A percentile compares a stretch with the other conserved stretches of the same genome.
These are phyloP conservation scores for Starmerella bombi DNA, from an alignment of 805 yeast species.

Conservation along the genomic window DNA sequence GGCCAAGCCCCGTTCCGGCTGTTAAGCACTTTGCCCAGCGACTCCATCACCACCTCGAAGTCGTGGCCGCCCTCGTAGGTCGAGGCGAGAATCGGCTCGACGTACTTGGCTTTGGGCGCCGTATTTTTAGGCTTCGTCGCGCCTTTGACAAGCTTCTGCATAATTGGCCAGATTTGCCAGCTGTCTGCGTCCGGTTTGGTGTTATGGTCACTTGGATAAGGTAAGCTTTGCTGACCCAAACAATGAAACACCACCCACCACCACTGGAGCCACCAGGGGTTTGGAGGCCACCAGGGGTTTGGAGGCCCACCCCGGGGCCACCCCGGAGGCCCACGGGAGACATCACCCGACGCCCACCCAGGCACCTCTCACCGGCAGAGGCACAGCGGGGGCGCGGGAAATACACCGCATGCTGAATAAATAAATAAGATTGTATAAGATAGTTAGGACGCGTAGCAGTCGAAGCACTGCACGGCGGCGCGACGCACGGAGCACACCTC, in stretches of 20 bases:
- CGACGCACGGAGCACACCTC: constrained; percentile 18
- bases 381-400: too few relatives aligned
- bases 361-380: too few relatives aligned
- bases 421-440: not conserved
- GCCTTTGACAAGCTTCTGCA: constrained; percentile 24
- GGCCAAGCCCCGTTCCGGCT: constrained; percentile 71
- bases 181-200: not conserved
- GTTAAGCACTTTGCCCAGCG: constrained; percentile 47
- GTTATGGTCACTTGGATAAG: not conserved
- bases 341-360: too few relatives aligned
- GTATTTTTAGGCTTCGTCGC: constrained; percentile 45
- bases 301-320: too few relatives aligned
- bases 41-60: constrained; percentile 54
- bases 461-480: constrained; percentile 11
- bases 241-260: too few relatives aligned
- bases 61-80: constrained; percentile 48
- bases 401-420: not conserved
- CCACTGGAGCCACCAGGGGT: too few relatives aligned
- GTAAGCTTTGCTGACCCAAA: not conserved
- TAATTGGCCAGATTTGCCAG: too few relatives aligned
- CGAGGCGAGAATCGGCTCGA: constrained; percentile 77
- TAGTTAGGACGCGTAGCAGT: too few relatives aligned
- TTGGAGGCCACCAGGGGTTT: too few relatives aligned
- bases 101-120: constrained; percentile 93
- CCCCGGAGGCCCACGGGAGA: too few relatives aligned